A percentile compares a stretch with the other conserved stretches of the same genome.
phyloP scores from a whole-genome alignment of 495 filamentous ascomycete species.

The Aeminium ludgeri region DNA sequence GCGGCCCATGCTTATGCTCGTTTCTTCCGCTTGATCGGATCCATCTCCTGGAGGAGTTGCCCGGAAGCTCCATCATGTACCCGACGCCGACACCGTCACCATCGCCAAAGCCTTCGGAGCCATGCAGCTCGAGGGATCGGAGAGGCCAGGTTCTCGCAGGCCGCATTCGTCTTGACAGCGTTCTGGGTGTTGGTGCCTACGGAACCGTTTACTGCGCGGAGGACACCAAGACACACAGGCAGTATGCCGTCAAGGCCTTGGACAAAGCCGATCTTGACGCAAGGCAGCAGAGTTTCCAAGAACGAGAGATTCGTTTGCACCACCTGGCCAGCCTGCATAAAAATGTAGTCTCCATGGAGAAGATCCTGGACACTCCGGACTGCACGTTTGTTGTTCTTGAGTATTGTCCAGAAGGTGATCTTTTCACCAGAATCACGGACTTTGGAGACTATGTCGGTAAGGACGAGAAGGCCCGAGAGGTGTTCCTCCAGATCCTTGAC shows the following conservation, averaged over 20 bases:
- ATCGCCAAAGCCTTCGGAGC: constrained; percentile 36
- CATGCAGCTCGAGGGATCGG: constrained; percentile 60
- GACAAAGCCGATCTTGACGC: constrained; percentile 82
- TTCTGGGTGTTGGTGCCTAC: constrained; percentile 89
- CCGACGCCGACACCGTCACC: constrained; percentile 49
- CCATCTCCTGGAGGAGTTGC: neutral
- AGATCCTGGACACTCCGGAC: constrained; percentile 83
- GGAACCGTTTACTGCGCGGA: constrained; percentile 90
- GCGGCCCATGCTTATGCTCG: neutral
- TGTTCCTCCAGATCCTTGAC: constrained; percentile 93
- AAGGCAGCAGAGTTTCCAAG: constrained; percentile 78
- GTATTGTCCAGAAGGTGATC: constrained; percentile 90
- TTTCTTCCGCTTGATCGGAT: neutral
- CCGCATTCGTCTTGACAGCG: constrained; percentile 63
- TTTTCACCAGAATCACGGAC: constrained; percentile 96
- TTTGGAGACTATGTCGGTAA: constrained; percentile 82
- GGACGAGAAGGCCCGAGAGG: constrained; percentile 68
- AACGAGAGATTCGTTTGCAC: constrained; percentile 82
- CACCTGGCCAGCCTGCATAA: constrained; percentile 72
- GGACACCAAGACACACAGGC: constrained; percentile 64
- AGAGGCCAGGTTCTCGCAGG: constrained; percentile 70
- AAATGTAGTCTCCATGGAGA: constrained; percentile 85
- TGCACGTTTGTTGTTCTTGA: constrained; percentile 96
- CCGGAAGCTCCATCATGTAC: constrained; percentile 27
- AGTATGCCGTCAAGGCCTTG: constrained; percentile 92